Conservation (phyloP, 352 stramenopile species). For the Phytopythium boreale region DNA sequence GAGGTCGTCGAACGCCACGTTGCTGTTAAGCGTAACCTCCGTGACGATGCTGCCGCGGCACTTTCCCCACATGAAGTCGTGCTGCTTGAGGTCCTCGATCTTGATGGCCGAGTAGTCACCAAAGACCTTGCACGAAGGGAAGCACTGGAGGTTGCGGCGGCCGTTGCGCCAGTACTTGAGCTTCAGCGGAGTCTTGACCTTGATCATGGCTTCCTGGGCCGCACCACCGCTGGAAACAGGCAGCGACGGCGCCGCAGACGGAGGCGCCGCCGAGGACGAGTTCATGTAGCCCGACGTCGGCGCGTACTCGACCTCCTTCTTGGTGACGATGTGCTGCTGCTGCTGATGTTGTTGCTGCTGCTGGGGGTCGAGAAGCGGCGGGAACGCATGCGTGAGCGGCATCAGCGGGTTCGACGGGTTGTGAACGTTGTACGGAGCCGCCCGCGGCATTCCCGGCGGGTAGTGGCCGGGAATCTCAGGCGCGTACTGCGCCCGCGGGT, state of each 20-base stretch:
- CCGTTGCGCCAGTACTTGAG: constrained; percentile 90
- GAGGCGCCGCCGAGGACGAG: constrained; percentile 8
- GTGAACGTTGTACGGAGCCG: background rate
- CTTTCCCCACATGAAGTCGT: constrained; percentile 91
- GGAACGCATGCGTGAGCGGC: constrained; percentile 50
- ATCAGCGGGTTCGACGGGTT: constrained; percentile 26
- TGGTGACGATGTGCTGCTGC: constrained; percentile 13
- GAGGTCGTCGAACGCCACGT: constrained; percentile 77
- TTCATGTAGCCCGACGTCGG: constrained; percentile 4
- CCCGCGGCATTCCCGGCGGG: constrained; percentile 16
- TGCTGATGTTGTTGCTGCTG: constrained; percentile 33
- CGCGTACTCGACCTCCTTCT: constrained; percentile 38
- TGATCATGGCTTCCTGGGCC: constrained; percentile 80
- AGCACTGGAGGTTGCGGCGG: constrained; percentile 89
- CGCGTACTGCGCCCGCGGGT: constrained; percentile 19
- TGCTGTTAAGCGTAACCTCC: constrained; percentile 83
- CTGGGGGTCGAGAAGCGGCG: constrained; percentile 44
- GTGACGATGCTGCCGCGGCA: constrained; percentile 80
- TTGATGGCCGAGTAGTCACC: constrained; percentile 89
- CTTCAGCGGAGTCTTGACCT: constrained; percentile 83
- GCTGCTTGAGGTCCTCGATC: constrained; percentile 86
- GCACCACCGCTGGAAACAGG: constrained; percentile 20
- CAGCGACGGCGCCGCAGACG: background rate
- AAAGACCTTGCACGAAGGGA: constrained; percentile 88
- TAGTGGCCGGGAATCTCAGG: constrained; percentile 41